Percentiles rank a stretch among this genome's conserved stretches.
These are phyloP conservation scores for Kodamaea laetipori DNA, from an alignment of 805 yeast genomes.

Conservation along the genomic window DNA sequence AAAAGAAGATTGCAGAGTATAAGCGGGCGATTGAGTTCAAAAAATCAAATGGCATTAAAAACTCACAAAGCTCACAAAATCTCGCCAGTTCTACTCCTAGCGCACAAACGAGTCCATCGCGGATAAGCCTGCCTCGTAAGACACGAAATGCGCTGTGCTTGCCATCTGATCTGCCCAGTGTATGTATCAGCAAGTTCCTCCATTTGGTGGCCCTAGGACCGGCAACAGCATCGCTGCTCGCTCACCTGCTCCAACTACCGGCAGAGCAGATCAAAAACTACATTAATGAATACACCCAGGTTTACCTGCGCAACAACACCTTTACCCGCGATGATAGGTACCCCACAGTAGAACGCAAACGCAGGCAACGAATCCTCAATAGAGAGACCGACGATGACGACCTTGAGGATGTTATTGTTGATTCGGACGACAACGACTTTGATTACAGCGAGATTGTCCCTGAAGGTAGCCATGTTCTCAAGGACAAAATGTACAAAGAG, in stretches of 20 bases:
- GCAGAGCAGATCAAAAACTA: slow-evolving; percentile 28
- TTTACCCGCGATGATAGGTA: slow-evolving; percentile 30
- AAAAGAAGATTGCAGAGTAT: slow-evolving; percentile 29
- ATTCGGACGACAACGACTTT: slow-evolving; percentile 13
- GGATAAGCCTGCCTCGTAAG: not conserved
- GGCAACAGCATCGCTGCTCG: slow-evolving; percentile 31
- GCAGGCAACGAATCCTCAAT: slow-evolving; percentile 26
- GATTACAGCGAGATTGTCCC: slow-evolving; percentile 9
- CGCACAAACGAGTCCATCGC: slow-evolving; percentile 5
- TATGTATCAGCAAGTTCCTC: slow-evolving; percentile 32
- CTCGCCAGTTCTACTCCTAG: not conserved
- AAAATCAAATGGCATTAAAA: not conserved
- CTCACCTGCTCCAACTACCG: slow-evolving; percentile 15
- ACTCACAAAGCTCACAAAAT: not conserved
- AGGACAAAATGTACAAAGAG: slow-evolving; percentile 45
- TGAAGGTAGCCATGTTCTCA: slow-evolving; percentile 27
- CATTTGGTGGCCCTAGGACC: slow-evolving; percentile 55
- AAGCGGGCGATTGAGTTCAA: slow-evolving; percentile 12
- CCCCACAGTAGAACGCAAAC: slow-evolving; percentile 27
- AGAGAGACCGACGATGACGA: slow-evolving; percentile 11
- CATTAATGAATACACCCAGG: slow-evolving; percentile 31
- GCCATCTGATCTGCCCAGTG: slow-evolving; percentile 4
- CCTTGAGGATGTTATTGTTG: slow-evolving; percentile 14
- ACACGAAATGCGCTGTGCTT: not conserved
- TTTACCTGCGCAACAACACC: slow-evolving; percentile 30